Conservation (phyloP, 2,329 filamentous ascomycete species). For the Ophiostoma triangulosporum region DNA sequence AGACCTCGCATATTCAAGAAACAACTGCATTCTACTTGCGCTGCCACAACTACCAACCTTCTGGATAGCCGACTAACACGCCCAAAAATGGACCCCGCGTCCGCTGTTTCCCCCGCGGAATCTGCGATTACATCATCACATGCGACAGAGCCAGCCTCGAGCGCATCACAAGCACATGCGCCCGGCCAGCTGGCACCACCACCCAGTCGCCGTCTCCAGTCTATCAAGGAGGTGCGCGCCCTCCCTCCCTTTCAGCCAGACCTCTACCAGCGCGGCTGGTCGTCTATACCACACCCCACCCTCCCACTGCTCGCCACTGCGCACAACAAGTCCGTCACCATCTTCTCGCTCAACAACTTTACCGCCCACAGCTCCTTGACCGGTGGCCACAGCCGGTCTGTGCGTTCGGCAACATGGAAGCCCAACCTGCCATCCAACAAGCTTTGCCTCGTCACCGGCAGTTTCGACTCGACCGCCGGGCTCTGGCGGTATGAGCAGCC, state of each 20-base stretch:
- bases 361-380: constrained; percentile 65
- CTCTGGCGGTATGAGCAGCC: constrained; percentile 58
- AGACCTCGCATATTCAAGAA: background rate
- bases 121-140: constrained; percentile 3
- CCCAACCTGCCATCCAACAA: constrained; percentile 47
- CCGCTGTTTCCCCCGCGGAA: background rate
- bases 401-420: constrained; percentile 83
- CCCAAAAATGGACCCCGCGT: constrained; percentile 3
- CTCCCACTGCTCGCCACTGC: constrained; percentile 82
- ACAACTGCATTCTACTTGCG: background rate
- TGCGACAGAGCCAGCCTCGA: background rate
- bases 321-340: constrained; percentile 72
- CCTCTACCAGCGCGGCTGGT: constrained; percentile 67
- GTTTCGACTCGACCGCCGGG: constrained; percentile 85
- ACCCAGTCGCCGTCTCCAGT: background rate
- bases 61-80: background rate
- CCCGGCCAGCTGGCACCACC: background rate
- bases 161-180: background rate
- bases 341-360: constrained; percentile 78
- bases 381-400: constrained; percentile 80
- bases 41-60: background rate
- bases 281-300: constrained; percentile 69
- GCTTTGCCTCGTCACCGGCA: constrained; percentile 77
- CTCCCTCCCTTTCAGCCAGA: constrained; percentile 40
- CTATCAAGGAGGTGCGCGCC: constrained; percentile 23